Conservation (phyloP, 306 rosid genomes). For the Arachis stenosperma region DNA sequence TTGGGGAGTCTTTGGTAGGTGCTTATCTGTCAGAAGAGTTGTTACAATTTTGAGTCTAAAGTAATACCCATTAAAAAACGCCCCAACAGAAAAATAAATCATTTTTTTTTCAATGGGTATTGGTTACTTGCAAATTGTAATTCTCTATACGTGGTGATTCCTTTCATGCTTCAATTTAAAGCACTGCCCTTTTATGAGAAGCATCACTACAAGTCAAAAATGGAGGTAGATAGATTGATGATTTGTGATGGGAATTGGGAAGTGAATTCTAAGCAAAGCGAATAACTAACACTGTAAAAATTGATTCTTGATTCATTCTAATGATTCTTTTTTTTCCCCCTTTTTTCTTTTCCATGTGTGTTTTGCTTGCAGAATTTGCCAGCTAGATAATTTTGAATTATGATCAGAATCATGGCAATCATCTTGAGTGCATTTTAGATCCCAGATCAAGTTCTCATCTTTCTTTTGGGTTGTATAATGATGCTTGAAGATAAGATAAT, state of each 20-base stretch:
- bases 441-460: conserved; percentile 19
- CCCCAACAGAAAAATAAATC: background rate
- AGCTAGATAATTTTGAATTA: conserved; percentile 24
- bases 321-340: background rate
- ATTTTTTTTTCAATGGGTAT: conserved; percentile 16
- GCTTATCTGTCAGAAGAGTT: conserved; percentile 38
- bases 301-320: conserved; percentile 13
- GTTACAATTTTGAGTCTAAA: conserved; percentile 52
- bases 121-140: background rate
- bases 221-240: conserved; percentile 52
- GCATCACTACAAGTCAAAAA: conserved; percentile 34
- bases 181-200: conserved; percentile 40
- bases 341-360: background rate
- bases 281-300: conserved; percentile 34
- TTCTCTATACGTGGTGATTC: conserved; percentile 27
- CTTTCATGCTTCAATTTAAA: conserved; percentile 38
- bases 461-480: conserved; percentile 37
- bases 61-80: conserved; percentile 24
- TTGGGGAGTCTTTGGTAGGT: conserved; percentile 53
- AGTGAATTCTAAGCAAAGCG: conserved; percentile 73
- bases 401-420: conserved; percentile 18
- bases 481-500: conserved; percentile 38
- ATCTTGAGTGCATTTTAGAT: conserved; percentile 13
- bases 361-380: conserved; percentile 31
- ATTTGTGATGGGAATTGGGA: background rate